These are phyloP conservation scores for Sclerotinia nivalis DNA, from an alignment of 2,329 filamentous ascomycete species.

Conservation along the genomic window DNA sequence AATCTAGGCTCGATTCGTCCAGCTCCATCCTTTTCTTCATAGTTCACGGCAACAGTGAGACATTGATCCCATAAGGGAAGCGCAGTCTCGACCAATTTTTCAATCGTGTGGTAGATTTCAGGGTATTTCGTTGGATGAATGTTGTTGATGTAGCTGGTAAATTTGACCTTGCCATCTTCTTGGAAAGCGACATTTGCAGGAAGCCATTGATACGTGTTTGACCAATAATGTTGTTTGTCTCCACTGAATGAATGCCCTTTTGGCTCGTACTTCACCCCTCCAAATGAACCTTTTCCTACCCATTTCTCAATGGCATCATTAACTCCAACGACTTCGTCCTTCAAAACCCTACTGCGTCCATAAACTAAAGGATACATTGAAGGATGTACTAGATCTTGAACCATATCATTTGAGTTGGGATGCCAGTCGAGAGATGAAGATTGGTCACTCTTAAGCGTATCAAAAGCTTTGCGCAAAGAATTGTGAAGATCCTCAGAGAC, in stretches of 20 bases:
- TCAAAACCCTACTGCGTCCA: constrained; percentile 48
- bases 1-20: neutral
- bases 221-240: neutral
- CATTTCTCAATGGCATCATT: constrained; percentile 34
- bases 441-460: constrained; percentile 51
- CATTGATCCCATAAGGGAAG: constrained; percentile 43
- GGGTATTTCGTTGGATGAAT: constrained; percentile 44
- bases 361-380: constrained; percentile 63
- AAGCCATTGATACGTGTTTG: constrained; percentile 13
- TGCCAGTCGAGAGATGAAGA: constrained; percentile 57
- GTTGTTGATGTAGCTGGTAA: constrained; percentile 50
- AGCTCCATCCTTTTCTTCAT: neutral
- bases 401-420: constrained; percentile 55
- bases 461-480: constrained; percentile 48
- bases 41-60: constrained; percentile 23
- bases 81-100: constrained; percentile 40
- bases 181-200: constrained; percentile 13
- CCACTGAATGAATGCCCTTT: too few species aligned
- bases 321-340: constrained; percentile 33
- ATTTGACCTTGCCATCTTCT: constrained; percentile 28
- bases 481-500: constrained; percentile 45
- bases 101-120: constrained; percentile 44
- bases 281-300: constrained; percentile 37
- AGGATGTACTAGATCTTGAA: constrained; percentile 64
- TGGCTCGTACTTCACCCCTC: neutral